phyloP scores from a whole-genome alignment of 164 flowering plant species.

The Kalanchoe fedtschenkoi region DNA sequence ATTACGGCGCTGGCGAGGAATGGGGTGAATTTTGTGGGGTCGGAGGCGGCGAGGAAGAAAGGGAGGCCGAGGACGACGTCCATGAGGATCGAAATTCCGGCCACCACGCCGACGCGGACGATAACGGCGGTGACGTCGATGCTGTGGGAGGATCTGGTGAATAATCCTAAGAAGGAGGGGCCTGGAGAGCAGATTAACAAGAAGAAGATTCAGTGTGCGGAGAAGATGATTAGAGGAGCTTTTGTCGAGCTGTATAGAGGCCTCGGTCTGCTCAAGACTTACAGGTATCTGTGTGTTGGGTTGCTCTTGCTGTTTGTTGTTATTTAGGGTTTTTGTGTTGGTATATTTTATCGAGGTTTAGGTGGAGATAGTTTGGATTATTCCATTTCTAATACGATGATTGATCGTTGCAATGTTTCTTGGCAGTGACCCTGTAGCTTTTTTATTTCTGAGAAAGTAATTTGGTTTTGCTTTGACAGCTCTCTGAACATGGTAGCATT shows the following conservation, averaged over 20 bases:
- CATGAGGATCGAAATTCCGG: conserved; percentile 69
- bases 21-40: conserved; percentile 33
- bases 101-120: conserved; percentile 48
- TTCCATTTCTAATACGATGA: not conserved
- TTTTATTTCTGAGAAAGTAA: not conserved
- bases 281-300: conserved; percentile 36
- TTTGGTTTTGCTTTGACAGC: conserved; percentile 35
- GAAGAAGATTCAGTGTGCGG: conserved; percentile 78
- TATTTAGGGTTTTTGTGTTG: not conserved
- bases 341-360: too few species aligned
- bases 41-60: conserved; percentile 33
- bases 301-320: not conserved
- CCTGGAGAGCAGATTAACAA: conserved; percentile 40
- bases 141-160: conserved; percentile 82
- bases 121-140: conserved; percentile 52
- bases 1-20: conserved; percentile 42
- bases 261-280: conserved; percentile 70
- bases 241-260: conserved; percentile 91
- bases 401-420: not conserved
- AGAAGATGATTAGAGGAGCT: conserved; percentile 84
- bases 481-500: conserved; percentile 94
- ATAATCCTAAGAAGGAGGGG: conserved; percentile 54
- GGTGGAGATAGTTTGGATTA: too few species aligned
- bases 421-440: not conserved
- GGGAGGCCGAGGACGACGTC: conserved; percentile 42